Conservation (phyloP, 768 basidiomycete species). For the Suillus americanus region DNA sequence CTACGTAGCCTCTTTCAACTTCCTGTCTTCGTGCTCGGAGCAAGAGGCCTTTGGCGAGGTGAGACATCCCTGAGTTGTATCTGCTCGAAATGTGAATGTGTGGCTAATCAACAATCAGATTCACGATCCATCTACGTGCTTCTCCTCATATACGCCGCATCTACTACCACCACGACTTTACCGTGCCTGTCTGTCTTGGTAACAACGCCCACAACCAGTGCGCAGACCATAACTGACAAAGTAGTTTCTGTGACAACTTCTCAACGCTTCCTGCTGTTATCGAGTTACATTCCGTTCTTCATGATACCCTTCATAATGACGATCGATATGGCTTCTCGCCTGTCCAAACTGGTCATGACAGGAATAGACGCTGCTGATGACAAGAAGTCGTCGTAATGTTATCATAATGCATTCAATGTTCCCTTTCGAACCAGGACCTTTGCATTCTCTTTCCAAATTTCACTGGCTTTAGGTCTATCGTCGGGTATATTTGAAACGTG, state of each 20-base stretch:
- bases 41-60: conserved; percentile 59
- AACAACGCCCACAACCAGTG: conserved; percentile 45
- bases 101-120: conserved; percentile 33
- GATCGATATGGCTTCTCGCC: conserved; percentile 62
- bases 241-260: conserved; percentile 42
- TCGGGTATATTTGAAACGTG: too few species aligned
- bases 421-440: not conserved
- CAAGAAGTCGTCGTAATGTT: conserved; percentile 19
- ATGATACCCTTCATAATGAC: conserved; percentile 70
- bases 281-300: conserved; percentile 76
- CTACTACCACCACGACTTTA: conserved; percentile 74
- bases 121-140: conserved; percentile 56
- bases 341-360: conserved; percentile 31
- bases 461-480: too few species aligned
- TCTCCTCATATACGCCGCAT: conserved; percentile 72
- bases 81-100: not conserved
- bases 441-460: too few species aligned
- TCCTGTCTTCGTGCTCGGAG: conserved; percentile 75
- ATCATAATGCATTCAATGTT: conserved; percentile 9
- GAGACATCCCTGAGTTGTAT: conserved; percentile 1
- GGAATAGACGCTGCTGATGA: conserved; percentile 18
- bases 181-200: conserved; percentile 66
- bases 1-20: conserved; percentile 61
- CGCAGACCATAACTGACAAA: conserved; percentile 27
- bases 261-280: conserved; percentile 60